Conservation (phyloP, 2,329 filamentous ascomycete species). For the Pseudohalonectria lignicola region DNA sequence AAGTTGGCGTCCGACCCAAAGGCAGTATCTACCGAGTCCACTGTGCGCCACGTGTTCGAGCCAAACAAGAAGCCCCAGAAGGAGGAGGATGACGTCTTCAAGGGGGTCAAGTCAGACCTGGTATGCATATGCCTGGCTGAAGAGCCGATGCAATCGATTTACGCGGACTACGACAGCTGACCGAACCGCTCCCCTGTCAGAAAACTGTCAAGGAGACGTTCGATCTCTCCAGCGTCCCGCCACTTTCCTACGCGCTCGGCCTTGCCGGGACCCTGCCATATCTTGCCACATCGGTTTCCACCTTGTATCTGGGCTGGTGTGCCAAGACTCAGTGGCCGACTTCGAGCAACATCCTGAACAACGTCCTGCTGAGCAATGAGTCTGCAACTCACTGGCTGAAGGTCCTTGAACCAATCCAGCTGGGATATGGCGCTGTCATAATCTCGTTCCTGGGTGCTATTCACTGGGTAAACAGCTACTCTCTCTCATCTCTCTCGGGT, state of each 20-base stretch:
- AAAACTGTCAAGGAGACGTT: constrained; percentile 60
- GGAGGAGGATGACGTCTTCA: constrained; percentile 15
- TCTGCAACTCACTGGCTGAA: constrained; percentile 62
- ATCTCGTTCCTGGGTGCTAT: constrained; percentile 90
- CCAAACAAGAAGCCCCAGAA: constrained; percentile 10
- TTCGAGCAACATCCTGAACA: constrained; percentile 53
- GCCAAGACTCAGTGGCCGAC: constrained; percentile 56
- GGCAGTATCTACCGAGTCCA: constrained; percentile 48
- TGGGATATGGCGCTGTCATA: constrained; percentile 86
- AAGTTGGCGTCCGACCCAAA: constrained; percentile 50
- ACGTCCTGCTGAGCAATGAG: constrained; percentile 54
- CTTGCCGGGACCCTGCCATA: constrained; percentile 78
- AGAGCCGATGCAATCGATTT: no score
- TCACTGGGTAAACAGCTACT: constrained; percentile 75
- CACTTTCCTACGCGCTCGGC: constrained; percentile 56
- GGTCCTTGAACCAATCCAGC: constrained; percentile 73
- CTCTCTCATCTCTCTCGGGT: background rate
- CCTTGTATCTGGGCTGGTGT: constrained; percentile 72
- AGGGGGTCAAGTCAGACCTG: constrained; percentile 35
- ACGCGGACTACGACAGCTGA: no score
- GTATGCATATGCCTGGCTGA: no score
- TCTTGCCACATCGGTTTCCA: constrained; percentile 71
- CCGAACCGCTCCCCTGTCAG: constrained; percentile 30
- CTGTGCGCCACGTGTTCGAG: constrained; percentile 38
- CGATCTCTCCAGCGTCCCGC: constrained; percentile 51